Percentiles rank a stretch among this genome's conserved stretches.
Conservation (phyloP, 108 stramenopile species). For the Schizochytrium sp. region DNA sequence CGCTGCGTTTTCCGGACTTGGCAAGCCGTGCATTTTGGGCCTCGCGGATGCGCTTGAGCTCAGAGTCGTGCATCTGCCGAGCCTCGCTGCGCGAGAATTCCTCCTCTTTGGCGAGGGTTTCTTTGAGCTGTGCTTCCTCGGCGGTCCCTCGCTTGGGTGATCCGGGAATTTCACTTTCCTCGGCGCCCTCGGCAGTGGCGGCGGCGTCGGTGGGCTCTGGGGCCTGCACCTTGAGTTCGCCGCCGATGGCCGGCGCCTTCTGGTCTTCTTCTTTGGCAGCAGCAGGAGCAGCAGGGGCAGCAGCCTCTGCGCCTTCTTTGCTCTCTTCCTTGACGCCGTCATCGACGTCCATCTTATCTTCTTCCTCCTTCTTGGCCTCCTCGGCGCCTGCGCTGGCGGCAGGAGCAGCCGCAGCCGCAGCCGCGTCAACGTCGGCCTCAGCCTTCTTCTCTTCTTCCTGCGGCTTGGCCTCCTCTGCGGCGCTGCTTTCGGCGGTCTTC, state of each 20-base stretch:
- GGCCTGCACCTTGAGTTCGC: constrained; percentile 10
- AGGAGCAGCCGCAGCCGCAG: neutral
- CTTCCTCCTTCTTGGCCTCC: constrained; percentile 30
- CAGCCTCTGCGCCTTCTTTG: too few relatives aligned
- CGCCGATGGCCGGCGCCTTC: neutral
- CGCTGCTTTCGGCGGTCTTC: neutral
- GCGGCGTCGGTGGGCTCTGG: constrained; percentile 19
- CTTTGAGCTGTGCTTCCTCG: neutral
- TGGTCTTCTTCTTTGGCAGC: constrained; percentile 44
- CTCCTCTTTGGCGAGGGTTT: neutral
- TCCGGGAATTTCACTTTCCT: constrained; percentile 33
- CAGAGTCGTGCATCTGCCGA: neutral
- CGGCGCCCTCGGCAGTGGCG: neutral
- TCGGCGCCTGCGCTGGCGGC: constrained; percentile 19
- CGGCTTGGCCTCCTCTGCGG: constrained; percentile 27
- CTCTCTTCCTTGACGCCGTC: constrained; percentile 54
- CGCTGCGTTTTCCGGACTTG: constrained; percentile 56
- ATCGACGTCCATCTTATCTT: constrained; percentile 57
- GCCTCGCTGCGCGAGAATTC: neutral
- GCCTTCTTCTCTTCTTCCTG: constrained; percentile 28
- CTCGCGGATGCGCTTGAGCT: neutral
- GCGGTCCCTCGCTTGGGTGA: neutral
- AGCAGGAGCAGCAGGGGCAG: too few relatives aligned
- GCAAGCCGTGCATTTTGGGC: constrained; percentile 12
- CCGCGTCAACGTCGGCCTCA: constrained; percentile 22